Percentiles rank a stretch among this genome's conserved stretches.
These are phyloP conservation scores for Verticillium dahliae DNA, from an alignment of 2,329 filamentous ascomycete species.

Conservation along the genomic window DNA sequence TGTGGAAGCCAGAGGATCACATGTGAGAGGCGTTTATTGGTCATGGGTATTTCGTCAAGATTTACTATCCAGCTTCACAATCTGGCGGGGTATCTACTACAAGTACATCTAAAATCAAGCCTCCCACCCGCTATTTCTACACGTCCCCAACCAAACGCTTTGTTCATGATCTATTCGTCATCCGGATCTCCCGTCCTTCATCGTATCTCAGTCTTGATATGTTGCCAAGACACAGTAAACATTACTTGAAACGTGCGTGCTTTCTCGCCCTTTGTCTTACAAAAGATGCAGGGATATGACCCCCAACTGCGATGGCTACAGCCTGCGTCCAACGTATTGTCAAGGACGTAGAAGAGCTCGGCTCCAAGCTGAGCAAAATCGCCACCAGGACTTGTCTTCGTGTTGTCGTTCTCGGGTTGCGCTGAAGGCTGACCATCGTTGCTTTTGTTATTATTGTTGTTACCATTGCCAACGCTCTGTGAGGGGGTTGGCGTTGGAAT, in stretches of 20 bases:
- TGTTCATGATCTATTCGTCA: not conserved
- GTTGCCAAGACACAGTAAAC: not conserved
- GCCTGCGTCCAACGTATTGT: not conserved
- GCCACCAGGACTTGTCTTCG: not conserved
- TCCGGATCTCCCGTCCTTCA: not conserved
- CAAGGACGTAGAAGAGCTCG: not conserved
- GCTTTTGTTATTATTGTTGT: not conserved
- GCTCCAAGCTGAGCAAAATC: not conserved
- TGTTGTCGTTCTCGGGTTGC: not conserved
- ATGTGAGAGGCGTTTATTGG: not conserved
- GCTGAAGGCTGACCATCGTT: not conserved
- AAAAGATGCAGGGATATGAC: not conserved
- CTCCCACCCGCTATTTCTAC: not conserved
- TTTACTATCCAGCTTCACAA: not conserved
- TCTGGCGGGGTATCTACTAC: not conserved
- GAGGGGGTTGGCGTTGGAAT: not conserved
- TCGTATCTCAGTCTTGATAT: not conserved
- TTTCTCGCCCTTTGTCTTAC: not conserved
- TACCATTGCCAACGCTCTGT: not conserved
- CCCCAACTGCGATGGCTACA: not conserved
- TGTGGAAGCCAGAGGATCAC: conserved; percentile 29
- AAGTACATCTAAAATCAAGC: not conserved
- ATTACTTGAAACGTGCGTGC: not conserved
- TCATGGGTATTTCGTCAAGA: not conserved
- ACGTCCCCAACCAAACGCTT: not conserved